Percentiles rank a stretch among this genome's conserved stretches.
Evolutionary conservation across 2,329 filamentous ascomycete species (phyloP).

Genomic region (Helminthosporium solani): DNA sequence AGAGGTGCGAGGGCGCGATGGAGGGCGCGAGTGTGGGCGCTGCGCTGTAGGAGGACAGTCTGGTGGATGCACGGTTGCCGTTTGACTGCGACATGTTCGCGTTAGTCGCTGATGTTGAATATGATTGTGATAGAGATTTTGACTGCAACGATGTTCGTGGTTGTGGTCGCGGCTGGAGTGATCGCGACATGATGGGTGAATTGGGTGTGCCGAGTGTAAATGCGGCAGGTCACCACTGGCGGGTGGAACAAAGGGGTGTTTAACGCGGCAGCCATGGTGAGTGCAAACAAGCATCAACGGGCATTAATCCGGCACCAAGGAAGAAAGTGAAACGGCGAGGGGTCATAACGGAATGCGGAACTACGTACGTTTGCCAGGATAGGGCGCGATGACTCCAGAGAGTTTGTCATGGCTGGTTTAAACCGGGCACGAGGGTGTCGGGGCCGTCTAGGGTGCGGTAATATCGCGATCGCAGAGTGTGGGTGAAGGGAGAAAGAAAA

Average conservation of each 20-base stretch:
- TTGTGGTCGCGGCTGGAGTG: not conserved
- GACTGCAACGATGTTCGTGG: too few relatives aligned
- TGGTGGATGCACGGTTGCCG: conserved; percentile 44
- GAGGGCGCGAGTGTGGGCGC: conserved; percentile 53
- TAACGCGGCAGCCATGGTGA: conserved; percentile 10
- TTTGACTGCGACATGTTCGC: conserved; percentile 29
- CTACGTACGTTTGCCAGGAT: conserved; percentile 44
- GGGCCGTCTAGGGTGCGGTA: not conserved
- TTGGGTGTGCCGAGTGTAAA: conserved; percentile 5
- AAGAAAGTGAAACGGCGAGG: conserved; percentile 29
- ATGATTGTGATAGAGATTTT: too few relatives aligned
- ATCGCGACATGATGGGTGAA: conserved; percentile 20
- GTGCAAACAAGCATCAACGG: conserved; percentile 18
- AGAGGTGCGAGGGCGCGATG: conserved; percentile 49
- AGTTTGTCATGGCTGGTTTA: conserved; percentile 38
- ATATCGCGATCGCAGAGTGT: not conserved
- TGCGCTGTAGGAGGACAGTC: conserved; percentile 54
- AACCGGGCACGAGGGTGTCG: conserved; percentile 4
- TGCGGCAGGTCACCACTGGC: conserved; percentile 3
- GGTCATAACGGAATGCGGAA: conserved; percentile 22
- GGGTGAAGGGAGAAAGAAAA: not conserved
- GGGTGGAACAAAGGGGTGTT: conserved; percentile 8
- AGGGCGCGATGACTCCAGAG: conserved; percentile 43
- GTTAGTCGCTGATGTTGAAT: too few relatives aligned
- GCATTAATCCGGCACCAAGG: conserved; percentile 19